Conservation (phyloP, 2,329 filamentous ascomycete species). For the Verticillium nonalfalfae region DNA sequence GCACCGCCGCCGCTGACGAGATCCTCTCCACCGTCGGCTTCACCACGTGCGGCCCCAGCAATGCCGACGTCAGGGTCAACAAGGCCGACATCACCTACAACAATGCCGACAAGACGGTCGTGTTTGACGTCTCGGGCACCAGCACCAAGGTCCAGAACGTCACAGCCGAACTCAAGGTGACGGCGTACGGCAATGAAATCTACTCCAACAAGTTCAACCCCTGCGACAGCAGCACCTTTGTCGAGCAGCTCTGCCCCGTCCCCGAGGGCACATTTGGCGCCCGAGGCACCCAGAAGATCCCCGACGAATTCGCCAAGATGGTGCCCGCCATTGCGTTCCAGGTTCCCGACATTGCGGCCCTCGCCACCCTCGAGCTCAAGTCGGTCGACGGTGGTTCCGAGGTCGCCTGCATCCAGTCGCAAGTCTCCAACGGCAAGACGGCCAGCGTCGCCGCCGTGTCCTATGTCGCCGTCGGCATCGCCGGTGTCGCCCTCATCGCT, state of each 20-base stretch:
- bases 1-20: constrained; percentile 55
- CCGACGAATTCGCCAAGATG: constrained; percentile 60
- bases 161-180: constrained; percentile 66
- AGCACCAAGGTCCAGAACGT: constrained; percentile 74
- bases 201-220: constrained; percentile 81
- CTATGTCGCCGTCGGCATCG: constrained; percentile 78
- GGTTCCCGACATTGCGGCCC: constrained; percentile 82
- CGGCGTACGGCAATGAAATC: constrained; percentile 76
- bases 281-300: constrained; percentile 64
- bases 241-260: constrained; percentile 78
- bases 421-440: constrained; percentile 83
- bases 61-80: constrained; percentile 57
- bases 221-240: constrained; percentile 60
- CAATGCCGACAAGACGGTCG: constrained; percentile 63
- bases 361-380: constrained; percentile 72
- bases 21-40: constrained; percentile 78
- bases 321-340: constrained; percentile 88
- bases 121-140: constrained; percentile 76
- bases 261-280: constrained; percentile 71
- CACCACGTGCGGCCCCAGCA: constrained; percentile 52
- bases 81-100: constrained; percentile 75
- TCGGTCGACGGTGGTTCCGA: constrained; percentile 30
- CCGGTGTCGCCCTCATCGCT: constrained; percentile 73
- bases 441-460: constrained; percentile 68
- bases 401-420: constrained; percentile 80